These are phyloP conservation scores for Penicillium lagena DNA, from an alignment of 495 filamentous ascomycete genomes.

Conservation along the genomic window DNA sequence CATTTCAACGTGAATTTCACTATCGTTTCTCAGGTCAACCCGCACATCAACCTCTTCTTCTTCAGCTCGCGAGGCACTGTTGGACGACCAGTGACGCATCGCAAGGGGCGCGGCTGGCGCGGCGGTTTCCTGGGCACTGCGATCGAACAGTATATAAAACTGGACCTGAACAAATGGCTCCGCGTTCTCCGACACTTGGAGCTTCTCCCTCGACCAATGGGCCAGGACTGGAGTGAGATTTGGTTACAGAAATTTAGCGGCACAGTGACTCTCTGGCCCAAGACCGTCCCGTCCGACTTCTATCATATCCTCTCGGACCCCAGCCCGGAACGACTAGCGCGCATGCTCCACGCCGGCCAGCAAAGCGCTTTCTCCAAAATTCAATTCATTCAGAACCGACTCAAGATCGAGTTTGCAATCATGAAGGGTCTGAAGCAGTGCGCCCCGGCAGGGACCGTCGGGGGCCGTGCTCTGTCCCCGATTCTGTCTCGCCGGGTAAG, in stretches of 20 bases:
- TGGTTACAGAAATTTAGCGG: constrained; percentile 94
- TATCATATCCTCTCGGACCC: constrained; percentile 83
- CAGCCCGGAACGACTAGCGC: constrained; percentile 59
- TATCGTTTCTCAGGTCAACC: constrained; percentile 94
- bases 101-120: constrained; percentile 88
- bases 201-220: constrained; percentile 80
- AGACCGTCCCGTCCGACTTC: constrained; percentile 69
- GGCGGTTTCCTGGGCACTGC: constrained; percentile 92
- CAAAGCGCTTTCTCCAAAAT: constrained; percentile 83
- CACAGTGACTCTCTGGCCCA: constrained; percentile 93
- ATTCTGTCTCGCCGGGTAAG: constrained; percentile 19
- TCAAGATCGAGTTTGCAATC: constrained; percentile 75
- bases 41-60: constrained; percentile 97
- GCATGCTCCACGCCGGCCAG: constrained; percentile 86
- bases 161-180: constrained; percentile 94
- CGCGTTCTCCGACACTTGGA: constrained; percentile 89
- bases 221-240: constrained; percentile 92
- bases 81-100: constrained; percentile 89
- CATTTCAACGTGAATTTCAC: constrained; percentile 98
- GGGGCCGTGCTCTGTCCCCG: constrained; percentile 19
- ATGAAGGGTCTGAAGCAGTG: constrained; percentile 64
- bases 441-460: constrained; percentile 10
- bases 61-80: constrained; percentile 90
- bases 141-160: constrained; percentile 87
- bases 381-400: constrained; percentile 79